Conservation (phyloP, 2,329 filamentous ascomycete species). For the Fusarium sp. region DNA sequence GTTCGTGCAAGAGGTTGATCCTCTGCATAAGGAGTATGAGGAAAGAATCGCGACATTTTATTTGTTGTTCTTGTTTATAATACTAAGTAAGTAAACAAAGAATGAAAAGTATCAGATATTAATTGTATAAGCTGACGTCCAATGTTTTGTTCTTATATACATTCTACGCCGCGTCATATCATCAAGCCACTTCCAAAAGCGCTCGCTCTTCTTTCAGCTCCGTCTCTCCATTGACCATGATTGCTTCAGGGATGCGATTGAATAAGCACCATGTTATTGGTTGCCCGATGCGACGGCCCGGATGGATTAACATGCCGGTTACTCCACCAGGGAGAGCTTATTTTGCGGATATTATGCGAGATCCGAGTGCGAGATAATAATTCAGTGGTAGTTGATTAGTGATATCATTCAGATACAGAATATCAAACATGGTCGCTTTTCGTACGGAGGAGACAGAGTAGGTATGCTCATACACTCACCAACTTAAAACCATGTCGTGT, state of each 20-base stretch:
- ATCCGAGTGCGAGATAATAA: conserved; percentile 20
- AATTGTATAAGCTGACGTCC: neutral
- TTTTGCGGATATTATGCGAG: neutral
- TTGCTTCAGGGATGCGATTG: conserved; percentile 9
- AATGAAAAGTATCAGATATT: neutral
- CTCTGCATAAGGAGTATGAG: conserved; percentile 67
- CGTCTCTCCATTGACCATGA: neutral
- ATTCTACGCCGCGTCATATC: conserved; percentile 23
- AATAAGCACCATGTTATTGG: conserved; percentile 39
- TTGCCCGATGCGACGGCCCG: conserved; percentile 13
- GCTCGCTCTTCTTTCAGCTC: conserved; percentile 8
- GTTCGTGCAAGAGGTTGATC: conserved; percentile 65
- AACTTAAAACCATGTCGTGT: neutral
- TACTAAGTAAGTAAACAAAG: neutral
- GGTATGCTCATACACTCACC: neutral
- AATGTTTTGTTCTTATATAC: neutral
- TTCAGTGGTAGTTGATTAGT: neutral
- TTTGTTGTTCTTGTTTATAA: neutral
- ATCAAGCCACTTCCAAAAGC: conserved; percentile 27
- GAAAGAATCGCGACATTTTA: conserved; percentile 62
- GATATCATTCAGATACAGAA: neutral
- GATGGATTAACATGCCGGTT: conserved; percentile 26
- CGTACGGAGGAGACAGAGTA: neutral
- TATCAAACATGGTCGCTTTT: neutral
- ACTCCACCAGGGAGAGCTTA: conserved; percentile 15